Base-by-base conservation (phyloP, 2,329 filamentous ascomycete species). In the Phyllosticta ampelicida region DNA sequence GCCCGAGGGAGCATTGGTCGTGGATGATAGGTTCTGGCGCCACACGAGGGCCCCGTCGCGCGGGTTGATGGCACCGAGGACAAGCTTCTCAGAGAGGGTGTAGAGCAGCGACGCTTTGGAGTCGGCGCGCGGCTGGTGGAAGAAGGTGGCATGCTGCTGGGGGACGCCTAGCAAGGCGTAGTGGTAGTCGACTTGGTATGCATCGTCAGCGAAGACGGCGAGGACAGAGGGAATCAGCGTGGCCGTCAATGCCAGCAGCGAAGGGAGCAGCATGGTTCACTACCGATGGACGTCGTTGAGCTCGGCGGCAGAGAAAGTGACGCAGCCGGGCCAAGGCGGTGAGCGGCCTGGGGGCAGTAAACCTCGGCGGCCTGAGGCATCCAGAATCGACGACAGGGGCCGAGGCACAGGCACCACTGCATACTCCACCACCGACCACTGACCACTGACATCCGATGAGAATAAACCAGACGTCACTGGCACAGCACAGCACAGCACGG, bases 101-200 rank as follows among this genome's bases (percentile, higher is more conserved):
- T 96, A 99, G 55, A 99, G 80, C 44, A 99, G 80, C 56, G 89
- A 92, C 36, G 91, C 91, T 72, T 89, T 90, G 62, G 92, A 91
- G 64, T 86, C 83, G 62, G 83, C 80, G 67, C 87, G 81, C 48
- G 94, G 92, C 65, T 86, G 86, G 75, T 96, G 90, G 82, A 97
- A 97, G 80, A 97, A 95, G 65, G 92, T 96, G 61, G 89, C 88
- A 62, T 89, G 83, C 70, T 83, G 78, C 70, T 87, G 86, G 57
- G 94, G 90, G 44, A 89, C 75, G 67, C 94, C 94, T 67, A 99
- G 78, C 53, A 97, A 85, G 63, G 89, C 84, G 76, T 95, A 85
- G 75, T 97, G 92, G 76, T 90, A 97, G 75, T 99, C 94, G 71
- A 95, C 83, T 66, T 89, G 82, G 76, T 86, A 91, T 64, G 95